phyloP scores from a whole-genome alignment of 108 stramenopile species.

The Parietichytrium sp. region DNA sequence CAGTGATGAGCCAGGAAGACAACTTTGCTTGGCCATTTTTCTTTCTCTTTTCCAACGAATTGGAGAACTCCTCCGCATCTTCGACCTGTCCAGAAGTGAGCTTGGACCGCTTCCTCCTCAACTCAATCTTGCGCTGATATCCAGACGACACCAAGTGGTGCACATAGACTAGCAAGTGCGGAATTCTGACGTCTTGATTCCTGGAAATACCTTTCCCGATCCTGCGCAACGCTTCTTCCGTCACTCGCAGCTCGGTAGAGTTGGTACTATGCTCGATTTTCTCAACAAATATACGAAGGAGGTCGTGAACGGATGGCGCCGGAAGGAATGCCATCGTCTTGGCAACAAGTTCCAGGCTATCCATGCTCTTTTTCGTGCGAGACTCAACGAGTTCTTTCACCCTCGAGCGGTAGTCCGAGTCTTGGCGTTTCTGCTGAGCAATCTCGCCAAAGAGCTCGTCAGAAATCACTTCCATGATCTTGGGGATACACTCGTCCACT shows the following conservation, averaged over 20 bases:
- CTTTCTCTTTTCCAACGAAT: not conserved
- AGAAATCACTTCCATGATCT: not conserved
- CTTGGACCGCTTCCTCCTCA: not conserved
- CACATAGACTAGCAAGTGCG: not conserved
- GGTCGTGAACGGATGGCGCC: not conserved
- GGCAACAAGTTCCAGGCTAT: not conserved
- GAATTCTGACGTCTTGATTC: not conserved
- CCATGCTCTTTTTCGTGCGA: not conserved
- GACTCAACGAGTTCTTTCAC: not conserved
- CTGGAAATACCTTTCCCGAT: not conserved
- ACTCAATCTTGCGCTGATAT: not conserved
- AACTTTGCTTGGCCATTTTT: not conserved
- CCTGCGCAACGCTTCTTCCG: not conserved
- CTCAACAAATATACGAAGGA: not conserved
- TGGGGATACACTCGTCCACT: not conserved
- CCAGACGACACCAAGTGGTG: not conserved
- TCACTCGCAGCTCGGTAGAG: not conserved
- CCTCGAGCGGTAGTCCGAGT: not conserved
- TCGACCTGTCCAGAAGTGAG: not conserved
- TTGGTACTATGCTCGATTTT: not conserved
- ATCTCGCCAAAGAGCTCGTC: conserved; percentile 17
- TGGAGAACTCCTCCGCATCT: not conserved
- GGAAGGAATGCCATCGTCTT: not conserved
- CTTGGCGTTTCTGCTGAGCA: not conserved
- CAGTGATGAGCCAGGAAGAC: not conserved